These are phyloP conservation scores for Kentomonas sorsogonicus DNA, from an alignment of 208 protist species.

Conservation along the genomic window DNA sequence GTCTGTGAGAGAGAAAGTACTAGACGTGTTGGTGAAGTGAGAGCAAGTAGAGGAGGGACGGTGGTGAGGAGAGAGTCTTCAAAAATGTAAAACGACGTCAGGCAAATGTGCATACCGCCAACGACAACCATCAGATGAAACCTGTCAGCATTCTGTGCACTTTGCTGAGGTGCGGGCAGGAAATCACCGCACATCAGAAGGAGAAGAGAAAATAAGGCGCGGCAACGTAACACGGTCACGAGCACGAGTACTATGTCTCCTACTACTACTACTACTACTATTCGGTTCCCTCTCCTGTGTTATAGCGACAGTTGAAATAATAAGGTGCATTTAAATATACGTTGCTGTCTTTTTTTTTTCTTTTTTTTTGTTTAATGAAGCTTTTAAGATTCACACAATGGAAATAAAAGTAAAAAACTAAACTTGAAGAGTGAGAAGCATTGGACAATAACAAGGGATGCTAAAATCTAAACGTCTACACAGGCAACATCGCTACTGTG, in stretches of 20 bases:
- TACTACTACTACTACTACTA: neutral
- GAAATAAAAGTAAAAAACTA: slow-evolving; percentile 13
- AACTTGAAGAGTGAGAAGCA: slow-evolving; percentile 5
- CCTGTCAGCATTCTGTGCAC: too few relatives aligned
- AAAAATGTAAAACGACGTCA: slow-evolving; percentile 1
- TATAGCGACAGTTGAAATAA: neutral
- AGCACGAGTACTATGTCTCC: too few relatives aligned
- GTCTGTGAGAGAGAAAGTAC: too few relatives aligned
- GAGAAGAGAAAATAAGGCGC: too few relatives aligned
- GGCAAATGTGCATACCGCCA: neutral
- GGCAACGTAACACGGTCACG: too few relatives aligned
- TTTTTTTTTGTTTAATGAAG: neutral
- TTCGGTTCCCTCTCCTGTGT: neutral
- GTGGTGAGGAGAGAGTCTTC: neutral
- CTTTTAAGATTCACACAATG: slow-evolving; percentile 10
- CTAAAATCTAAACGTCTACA: neutral
- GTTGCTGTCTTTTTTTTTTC: neutral
- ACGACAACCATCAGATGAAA: too few relatives aligned
- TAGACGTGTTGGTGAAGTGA: too few relatives aligned
- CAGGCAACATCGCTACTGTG: too few relatives aligned
- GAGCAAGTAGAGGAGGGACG: too few relatives aligned
- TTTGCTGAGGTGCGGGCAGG: too few relatives aligned
- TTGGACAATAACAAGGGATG: slow-evolving; percentile 1
- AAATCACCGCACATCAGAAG: too few relatives aligned
- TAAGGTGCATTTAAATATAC: neutral